Evolutionary conservation across 495 filamentous ascomycete genomes (phyloP).

Genomic region (Aspergillus steynii): DNA sequence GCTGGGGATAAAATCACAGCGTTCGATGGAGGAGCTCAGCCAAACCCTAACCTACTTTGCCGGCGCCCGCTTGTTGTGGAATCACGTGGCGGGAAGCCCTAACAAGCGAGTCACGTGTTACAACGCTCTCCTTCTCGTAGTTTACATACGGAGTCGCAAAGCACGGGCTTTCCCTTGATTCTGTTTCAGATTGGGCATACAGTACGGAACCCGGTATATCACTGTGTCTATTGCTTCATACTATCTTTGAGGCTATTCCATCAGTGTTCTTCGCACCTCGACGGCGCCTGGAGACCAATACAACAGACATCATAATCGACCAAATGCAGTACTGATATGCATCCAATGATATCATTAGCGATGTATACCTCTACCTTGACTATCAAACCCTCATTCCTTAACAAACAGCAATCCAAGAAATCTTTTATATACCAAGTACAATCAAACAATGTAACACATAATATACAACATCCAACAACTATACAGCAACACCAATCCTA

Average conservation of each 20-base stretch:
- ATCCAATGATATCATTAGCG: too few species aligned
- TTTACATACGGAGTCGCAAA: neutral
- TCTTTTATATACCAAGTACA: conserved; percentile 1
- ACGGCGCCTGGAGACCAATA: too few species aligned
- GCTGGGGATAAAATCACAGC: conserved; percentile 47
- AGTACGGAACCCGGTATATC: too few species aligned
- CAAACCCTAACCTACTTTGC: conserved; percentile 45
- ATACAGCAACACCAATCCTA: neutral
- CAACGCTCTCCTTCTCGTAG: too few species aligned
- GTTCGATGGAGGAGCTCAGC: conserved; percentile 37
- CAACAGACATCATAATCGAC: too few species aligned
- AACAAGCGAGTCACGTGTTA: conserved; percentile 12
- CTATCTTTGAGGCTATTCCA: too few species aligned
- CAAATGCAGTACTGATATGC: too few species aligned
- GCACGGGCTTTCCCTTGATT: too few species aligned
- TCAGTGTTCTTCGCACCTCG: neutral
- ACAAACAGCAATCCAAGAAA: neutral
- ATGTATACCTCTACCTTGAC: too few species aligned
- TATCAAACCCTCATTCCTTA: neutral
- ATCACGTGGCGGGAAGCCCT: conserved; percentile 22
- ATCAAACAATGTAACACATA: neutral
- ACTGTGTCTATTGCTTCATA: too few species aligned
- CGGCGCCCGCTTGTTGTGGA: conserved; percentile 35
- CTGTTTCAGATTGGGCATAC: too few species aligned
- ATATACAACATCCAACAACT: conserved; percentile 4